Percentiles rank a stretch among this genome's conserved stretches.
Evolutionary conservation across 2,329 filamentous ascomycete species (phyloP).

Genomic region (Lasiodiplodia sp.): DNA sequence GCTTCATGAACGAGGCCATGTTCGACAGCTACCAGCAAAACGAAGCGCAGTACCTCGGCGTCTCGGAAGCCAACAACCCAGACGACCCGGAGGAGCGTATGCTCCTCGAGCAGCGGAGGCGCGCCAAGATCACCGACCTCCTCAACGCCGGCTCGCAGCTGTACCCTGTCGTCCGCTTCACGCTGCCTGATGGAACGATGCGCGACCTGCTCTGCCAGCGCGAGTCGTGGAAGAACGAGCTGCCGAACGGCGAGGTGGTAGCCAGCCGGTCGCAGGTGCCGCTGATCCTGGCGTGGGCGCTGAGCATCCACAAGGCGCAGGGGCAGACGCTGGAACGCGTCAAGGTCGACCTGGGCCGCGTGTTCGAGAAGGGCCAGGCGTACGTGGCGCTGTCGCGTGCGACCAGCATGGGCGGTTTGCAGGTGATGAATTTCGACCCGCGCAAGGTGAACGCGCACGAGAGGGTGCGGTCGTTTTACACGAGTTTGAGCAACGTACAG

Average conservation of each 20-base stretch:
- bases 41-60: conserved; percentile 61
- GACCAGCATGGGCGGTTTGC: conserved; percentile 83
- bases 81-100: conserved; percentile 51
- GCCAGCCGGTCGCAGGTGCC: conserved; percentile 79
- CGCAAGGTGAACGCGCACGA: conserved; percentile 94
- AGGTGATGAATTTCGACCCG: conserved; percentile 88
- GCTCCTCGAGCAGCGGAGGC: conserved; percentile 62
- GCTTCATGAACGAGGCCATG: conserved; percentile 75
- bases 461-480: conserved; percentile 84
- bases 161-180: conserved; percentile 87
- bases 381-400: conserved; percentile 96
- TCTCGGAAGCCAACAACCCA: conserved; percentile 23
- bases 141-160: conserved; percentile 61
- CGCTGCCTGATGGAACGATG: conserved; percentile 76
- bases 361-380: conserved; percentile 97
- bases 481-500: conserved; percentile 78
- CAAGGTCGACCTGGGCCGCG: conserved; percentile 88
- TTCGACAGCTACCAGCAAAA: conserved; percentile 66
- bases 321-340: conserved; percentile 93
- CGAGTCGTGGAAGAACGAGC: conserved; percentile 95
- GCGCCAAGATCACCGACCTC: conserved; percentile 51
- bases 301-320: conserved; percentile 98
- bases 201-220: conserved; percentile 81
- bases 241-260: conserved; percentile 93
- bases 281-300: conserved; percentile 92